Evolutionary conservation across 108 stramenopile species (phyloP).

Genomic region (Schizochytrium sp.): DNA sequence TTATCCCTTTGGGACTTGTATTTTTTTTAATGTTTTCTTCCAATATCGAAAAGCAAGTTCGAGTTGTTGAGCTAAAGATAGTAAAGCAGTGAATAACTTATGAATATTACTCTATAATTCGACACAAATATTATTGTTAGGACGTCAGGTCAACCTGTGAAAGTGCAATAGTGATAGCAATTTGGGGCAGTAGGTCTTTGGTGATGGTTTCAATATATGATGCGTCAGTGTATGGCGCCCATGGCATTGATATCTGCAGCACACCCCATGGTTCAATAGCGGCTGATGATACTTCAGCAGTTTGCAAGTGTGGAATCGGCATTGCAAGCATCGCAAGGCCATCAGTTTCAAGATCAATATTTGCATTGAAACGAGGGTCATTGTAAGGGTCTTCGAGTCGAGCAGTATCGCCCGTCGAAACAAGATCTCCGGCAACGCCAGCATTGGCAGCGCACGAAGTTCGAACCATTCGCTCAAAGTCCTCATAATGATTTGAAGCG

Average conservation of each 20-base stretch:
- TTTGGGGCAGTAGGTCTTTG: neutral
- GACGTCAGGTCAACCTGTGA: neutral
- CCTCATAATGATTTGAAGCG: neutral
- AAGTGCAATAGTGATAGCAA: constrained; percentile 28
- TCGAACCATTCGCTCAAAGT: neutral
- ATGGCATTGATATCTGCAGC: neutral
- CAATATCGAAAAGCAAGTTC: too few relatives aligned
- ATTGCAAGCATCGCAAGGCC: constrained; percentile 6
- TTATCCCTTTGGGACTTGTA: too few relatives aligned
- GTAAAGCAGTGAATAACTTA: neutral
- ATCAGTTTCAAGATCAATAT: constrained; percentile 38
- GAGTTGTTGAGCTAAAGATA: neutral
- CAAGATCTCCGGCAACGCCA: neutral
- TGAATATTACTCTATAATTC: neutral
- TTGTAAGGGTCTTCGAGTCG: constrained; percentile 47
- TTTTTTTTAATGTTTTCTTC: too few relatives aligned
- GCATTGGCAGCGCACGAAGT: neutral
- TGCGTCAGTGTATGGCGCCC: neutral
- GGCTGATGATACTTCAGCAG: neutral
- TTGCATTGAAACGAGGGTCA: constrained; percentile 53
- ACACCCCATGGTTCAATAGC: neutral
- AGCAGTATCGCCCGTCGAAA: neutral
- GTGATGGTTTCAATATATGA: neutral
- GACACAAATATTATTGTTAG: neutral
- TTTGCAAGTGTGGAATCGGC: neutral